A percentile compares a stretch with the other conserved stretches of the same genome.
Conservation (phyloP, 495 filamentous ascomycete genomes). For the Podospora comata region DNA sequence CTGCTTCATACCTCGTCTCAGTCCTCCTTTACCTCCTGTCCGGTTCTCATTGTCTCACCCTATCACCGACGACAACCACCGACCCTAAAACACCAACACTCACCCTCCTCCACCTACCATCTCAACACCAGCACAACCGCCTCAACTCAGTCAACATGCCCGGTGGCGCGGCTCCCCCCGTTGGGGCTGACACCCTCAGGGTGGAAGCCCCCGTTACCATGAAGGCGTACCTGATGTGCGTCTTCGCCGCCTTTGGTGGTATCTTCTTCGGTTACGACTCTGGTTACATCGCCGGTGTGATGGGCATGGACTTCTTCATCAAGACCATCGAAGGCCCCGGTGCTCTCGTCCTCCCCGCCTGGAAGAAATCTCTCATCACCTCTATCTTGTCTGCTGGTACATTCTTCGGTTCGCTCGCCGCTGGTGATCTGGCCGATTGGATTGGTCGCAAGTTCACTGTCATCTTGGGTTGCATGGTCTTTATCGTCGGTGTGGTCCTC, state of each 20-base stretch:
- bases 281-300: slow-evolving; percentile 60
- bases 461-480: slow-evolving; percentile 61
- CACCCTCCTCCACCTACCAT: background rate
- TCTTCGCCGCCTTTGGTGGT: slow-evolving; percentile 65
- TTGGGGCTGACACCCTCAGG: slow-evolving; percentile 40
- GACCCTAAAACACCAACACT: background rate
- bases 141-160: slow-evolving; percentile 18
- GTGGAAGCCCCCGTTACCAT: slow-evolving; percentile 62
- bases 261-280: slow-evolving; percentile 65
- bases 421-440: slow-evolving; percentile 65
- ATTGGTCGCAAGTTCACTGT: slow-evolving; percentile 65
- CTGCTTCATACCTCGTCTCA: slow-evolving; percentile 7
- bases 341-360: slow-evolving; percentile 25
- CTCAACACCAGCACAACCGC: background rate
- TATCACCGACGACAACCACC: background rate
- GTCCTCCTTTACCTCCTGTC: background rate
- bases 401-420: slow-evolving; percentile 70
- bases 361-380: slow-evolving; percentile 63
- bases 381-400: slow-evolving; percentile 59
- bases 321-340: slow-evolving; percentile 44
- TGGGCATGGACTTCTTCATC: slow-evolving; percentile 55
- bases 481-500: slow-evolving; percentile 60
- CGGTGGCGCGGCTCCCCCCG: slow-evolving; percentile 20
- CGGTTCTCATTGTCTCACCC: background rate
- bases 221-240: slow-evolving; percentile 65